Percentiles rank a stretch among this genome's conserved stretches.
phyloP scores from a whole-genome alignment of 768 basidiomycete genomes.

The Hemileccinum rubropunctum region DNA sequence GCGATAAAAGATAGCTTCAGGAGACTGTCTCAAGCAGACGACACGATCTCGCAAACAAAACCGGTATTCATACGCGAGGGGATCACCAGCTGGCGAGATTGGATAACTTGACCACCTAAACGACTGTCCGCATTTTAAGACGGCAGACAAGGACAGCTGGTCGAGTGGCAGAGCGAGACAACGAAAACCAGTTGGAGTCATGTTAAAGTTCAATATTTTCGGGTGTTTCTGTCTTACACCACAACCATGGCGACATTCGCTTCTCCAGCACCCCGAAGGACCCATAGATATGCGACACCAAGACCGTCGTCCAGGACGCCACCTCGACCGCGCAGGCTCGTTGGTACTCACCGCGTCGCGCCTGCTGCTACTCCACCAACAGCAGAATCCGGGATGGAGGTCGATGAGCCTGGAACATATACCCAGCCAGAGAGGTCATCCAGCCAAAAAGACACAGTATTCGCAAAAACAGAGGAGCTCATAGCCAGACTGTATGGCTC shows the following conservation, averaged over 20 bases:
- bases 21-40: slow-evolving; percentile 75
- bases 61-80: slow-evolving; percentile 63
- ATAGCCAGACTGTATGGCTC: slow-evolving; percentile 64
- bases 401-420: slow-evolving; percentile 53
- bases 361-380: slow-evolving; percentile 32
- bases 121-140: slow-evolving; percentile 80
- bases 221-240: slow-evolving; percentile 8
- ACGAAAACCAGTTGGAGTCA: slow-evolving; percentile 45
- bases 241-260: slow-evolving; percentile 48
- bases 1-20: slow-evolving; percentile 65
- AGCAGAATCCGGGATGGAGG: slow-evolving; percentile 59
- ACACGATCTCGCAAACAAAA: slow-evolving; percentile 80
- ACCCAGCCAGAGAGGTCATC: slow-evolving; percentile 36
- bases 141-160: slow-evolving; percentile 76
- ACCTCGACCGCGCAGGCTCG: slow-evolving; percentile 27
- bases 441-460: slow-evolving; percentile 39
- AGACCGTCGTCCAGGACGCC: slow-evolving; percentile 23
- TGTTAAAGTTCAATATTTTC: slow-evolving; percentile 6
- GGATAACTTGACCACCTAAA: slow-evolving; percentile 74
- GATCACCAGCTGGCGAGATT: slow-evolving; percentile 11
- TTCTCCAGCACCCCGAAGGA: slow-evolving; percentile 58
- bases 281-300: slow-evolving; percentile 32
- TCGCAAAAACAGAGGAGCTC: slow-evolving; percentile 74
- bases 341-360: slow-evolving; percentile 21
- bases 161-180: slow-evolving; percentile 56